Evolutionary conservation across 2,329 filamentous ascomycete species (phyloP).

Genomic region (Xylariaceae sp.): DNA sequence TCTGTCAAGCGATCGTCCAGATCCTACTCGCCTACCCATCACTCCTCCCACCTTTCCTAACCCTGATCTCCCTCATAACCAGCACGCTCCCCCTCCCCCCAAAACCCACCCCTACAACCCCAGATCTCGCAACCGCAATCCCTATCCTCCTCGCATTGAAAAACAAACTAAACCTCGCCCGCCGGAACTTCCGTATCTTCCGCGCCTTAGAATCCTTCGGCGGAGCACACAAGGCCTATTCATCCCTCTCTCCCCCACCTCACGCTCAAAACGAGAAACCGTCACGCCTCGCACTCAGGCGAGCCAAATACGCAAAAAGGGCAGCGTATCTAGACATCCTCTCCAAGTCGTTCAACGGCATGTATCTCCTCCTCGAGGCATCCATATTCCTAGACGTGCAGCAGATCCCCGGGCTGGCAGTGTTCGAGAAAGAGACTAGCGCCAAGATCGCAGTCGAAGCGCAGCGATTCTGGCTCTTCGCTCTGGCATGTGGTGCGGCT

Average conservation of each 20-base stretch:
- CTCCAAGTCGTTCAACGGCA: constrained; percentile 58
- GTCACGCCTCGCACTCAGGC: constrained; percentile 34
- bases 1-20: constrained; percentile 52
- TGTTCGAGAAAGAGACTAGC: constrained; percentile 52
- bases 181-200: constrained; percentile 67
- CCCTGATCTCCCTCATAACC: constrained; percentile 13
- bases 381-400: constrained; percentile 57
- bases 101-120: not conserved
- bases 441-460: constrained; percentile 54
- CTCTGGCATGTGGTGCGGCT: constrained; percentile 51
- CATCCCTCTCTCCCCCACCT: constrained; percentile 14
- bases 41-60: constrained; percentile 29
- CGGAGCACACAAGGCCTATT: constrained; percentile 45
- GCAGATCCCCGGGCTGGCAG: constrained; percentile 41
- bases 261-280: not conserved
- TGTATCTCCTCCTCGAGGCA: constrained; percentile 65
- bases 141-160: constrained; percentile 36
- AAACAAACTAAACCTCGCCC: constrained; percentile 44
- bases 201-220: constrained; percentile 63
- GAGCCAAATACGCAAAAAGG: no score
- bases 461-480: constrained; percentile 69
- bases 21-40: constrained; percentile 46
- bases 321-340: constrained; percentile 46
- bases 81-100: constrained; percentile 2
- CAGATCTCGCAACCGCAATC: constrained; percentile 27